phyloP scores from a whole-genome alignment of 140 eudicot species.

The Anethum foeniculum region DNA sequence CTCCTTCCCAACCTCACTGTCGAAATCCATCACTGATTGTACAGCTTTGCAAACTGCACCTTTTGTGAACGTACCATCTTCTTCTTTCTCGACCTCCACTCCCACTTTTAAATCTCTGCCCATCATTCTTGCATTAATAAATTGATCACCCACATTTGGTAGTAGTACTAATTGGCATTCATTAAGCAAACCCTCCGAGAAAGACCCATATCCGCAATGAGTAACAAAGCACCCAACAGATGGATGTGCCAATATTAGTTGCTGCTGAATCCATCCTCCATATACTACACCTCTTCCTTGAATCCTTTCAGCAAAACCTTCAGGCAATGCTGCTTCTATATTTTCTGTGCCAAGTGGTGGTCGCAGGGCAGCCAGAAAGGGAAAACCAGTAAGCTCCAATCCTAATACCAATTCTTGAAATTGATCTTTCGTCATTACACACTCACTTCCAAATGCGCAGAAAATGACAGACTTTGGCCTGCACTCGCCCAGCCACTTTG shows the following conservation, averaged over 20 bases:
- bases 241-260: conserved; percentile 25
- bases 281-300: conserved; percentile 18
- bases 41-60: conserved; percentile 24
- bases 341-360: conserved; percentile 21
- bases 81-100: conserved; percentile 31
- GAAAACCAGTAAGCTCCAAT: conserved; percentile 21
- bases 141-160: conserved; percentile 25
- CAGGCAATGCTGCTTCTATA: conserved; percentile 19
- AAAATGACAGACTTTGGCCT: conserved; percentile 20
- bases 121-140: conserved; percentile 25
- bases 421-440: conserved; percentile 10
- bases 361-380: conserved; percentile 29
- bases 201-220: conserved; percentile 29
- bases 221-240: conserved; percentile 32
- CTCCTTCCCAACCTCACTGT: conserved; percentile 21
- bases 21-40: conserved; percentile 24
- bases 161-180: conserved; percentile 34
- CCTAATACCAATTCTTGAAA: conserved; percentile 26
- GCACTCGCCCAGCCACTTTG: conserved; percentile 20
- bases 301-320: conserved; percentile 22
- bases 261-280: conserved; percentile 33
- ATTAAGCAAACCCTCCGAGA: conserved; percentile 29
- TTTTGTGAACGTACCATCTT: conserved; percentile 23
- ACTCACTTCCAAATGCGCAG: conserved; percentile 34
- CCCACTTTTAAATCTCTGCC: conserved; percentile 25